These are phyloP conservation scores for Mytilinidion resinicola DNA, from an alignment of 495 filamentous ascomycete genomes.

Conservation along the genomic window DNA sequence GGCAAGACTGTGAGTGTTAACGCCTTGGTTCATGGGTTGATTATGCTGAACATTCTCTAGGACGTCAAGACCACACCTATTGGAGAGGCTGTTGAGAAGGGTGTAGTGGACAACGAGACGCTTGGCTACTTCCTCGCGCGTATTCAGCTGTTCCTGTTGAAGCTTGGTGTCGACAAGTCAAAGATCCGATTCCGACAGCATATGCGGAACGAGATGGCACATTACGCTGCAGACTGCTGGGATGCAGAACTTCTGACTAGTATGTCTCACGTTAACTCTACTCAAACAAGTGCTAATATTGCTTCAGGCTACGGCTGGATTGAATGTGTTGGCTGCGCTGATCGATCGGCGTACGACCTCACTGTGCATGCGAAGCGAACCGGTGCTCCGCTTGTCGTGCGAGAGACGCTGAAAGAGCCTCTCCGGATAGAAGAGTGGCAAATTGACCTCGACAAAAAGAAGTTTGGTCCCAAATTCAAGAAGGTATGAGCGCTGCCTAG, in stretches of 20 bases:
- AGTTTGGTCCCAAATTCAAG: conserved; percentile 73
- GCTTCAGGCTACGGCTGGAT: conserved; percentile 61
- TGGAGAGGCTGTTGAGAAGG: conserved; percentile 62
- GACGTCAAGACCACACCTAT: conserved; percentile 54
- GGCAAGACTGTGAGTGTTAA: conserved; percentile 47
- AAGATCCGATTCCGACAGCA: conserved; percentile 82
- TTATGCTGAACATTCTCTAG: neutral
- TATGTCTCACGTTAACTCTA: neutral
- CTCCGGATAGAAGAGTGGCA: conserved; percentile 65
- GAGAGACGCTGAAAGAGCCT: conserved; percentile 61
- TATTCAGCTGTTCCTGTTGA: conserved; percentile 66
- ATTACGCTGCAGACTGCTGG: conserved; percentile 82
- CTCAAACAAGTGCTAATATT: too few species aligned
- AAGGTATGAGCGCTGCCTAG: conserved; percentile 34
- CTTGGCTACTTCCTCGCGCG: conserved; percentile 82
- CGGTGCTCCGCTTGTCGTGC: conserved; percentile 65
- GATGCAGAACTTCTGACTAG: conserved; percentile 74
- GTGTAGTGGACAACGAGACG: conserved; percentile 75
- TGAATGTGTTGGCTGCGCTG: conserved; percentile 80
- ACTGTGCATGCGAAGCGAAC: conserved; percentile 75
- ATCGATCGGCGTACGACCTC: conserved; percentile 74
- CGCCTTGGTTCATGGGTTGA: too few species aligned
- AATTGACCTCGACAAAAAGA: conserved; percentile 75
- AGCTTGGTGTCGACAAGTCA: conserved; percentile 59
- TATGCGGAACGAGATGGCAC: conserved; percentile 78